Percentiles rank a stretch among this genome's conserved stretches.
These are phyloP conservation scores for Kluyveromyces lactis DNA, from an alignment of 805 yeast genomes.

Conservation along the genomic window DNA sequence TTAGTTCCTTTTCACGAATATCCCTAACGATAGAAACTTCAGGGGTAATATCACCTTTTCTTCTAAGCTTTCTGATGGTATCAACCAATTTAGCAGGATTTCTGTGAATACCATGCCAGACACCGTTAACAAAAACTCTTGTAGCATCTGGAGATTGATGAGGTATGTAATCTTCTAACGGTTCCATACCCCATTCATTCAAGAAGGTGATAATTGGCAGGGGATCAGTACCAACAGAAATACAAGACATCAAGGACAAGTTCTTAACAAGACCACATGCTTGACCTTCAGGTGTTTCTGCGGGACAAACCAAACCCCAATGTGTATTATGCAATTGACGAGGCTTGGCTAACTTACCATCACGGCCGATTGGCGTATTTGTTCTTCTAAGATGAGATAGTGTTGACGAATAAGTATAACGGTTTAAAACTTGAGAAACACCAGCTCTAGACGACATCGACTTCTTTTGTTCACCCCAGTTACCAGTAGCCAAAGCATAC, in stretches of 20 bases:
- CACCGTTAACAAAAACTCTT: constrained; percentile 94
- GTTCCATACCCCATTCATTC: constrained; percentile 99
- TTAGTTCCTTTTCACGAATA: constrained; percentile 92
- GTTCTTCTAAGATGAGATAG: constrained; percentile 98
- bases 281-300: constrained; percentile 99
- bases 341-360: constrained; percentile 97
- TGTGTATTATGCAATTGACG: constrained; percentile 98
- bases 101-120: constrained; percentile 98
- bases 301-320: constrained; percentile 99
- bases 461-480: constrained; percentile 99
- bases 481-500: constrained; percentile 97
- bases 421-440: constrained; percentile 95
- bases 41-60: constrained; percentile 91
- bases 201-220: constrained; percentile 87
- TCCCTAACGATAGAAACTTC: constrained; percentile 96
- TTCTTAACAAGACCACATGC: constrained; percentile 99
- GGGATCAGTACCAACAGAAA: constrained; percentile 96
- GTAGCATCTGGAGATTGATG: constrained; percentile 86
- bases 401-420: constrained; percentile 98
- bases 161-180: constrained; percentile 91
- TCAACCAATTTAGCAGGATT: constrained; percentile 90
- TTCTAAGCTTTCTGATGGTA: constrained; percentile 82
- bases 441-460: constrained; percentile 99
- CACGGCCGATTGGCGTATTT: constrained; percentile 98
- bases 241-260: constrained; percentile 92